Conservation (phyloP, 2,329 filamentous ascomycete species). For the Macrophomina tecta region DNA sequence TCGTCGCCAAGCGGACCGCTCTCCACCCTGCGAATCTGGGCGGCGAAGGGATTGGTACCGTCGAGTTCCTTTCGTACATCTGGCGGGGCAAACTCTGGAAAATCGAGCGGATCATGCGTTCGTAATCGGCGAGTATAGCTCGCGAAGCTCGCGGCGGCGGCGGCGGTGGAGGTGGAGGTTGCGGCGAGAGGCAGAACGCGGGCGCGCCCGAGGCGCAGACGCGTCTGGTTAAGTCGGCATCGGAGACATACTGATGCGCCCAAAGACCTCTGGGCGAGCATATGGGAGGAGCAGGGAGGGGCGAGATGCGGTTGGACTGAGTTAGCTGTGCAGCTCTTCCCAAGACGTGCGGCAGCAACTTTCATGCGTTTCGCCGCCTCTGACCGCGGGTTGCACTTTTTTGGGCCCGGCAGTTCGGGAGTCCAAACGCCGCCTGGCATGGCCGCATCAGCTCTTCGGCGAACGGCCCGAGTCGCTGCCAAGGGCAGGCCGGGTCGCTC, state of each 20-base stretch:
- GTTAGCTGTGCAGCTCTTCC: constrained; percentile 16
- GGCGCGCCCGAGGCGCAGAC: constrained; percentile 12
- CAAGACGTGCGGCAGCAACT: constrained; percentile 11
- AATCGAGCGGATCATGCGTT: constrained; percentile 34
- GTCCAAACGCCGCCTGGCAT: constrained; percentile 5
- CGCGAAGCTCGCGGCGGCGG: constrained; percentile 30
- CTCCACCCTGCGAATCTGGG: not conserved
- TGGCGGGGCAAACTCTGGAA: constrained; percentile 11
- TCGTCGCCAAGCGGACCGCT: no score
- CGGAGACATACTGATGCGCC: constrained; percentile 47
- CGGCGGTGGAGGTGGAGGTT: constrained; percentile 31
- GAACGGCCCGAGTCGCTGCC: not conserved
- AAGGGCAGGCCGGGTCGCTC: not conserved
- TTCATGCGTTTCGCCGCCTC: not conserved
- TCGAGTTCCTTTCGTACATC: not conserved
- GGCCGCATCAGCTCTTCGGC: not conserved
- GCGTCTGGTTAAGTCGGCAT: constrained; percentile 43
- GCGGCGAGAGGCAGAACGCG: constrained; percentile 3
- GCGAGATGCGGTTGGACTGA: not conserved
- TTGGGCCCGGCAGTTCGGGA: constrained; percentile 20
- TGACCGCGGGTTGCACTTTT: constrained; percentile 2
- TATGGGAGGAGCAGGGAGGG: constrained; percentile 33
- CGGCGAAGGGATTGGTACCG: not conserved
- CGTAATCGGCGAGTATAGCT: constrained; percentile 28
- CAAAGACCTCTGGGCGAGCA: constrained; percentile 45